A percentile compares a stretch with the other conserved stretches of the same genome.
These are phyloP conservation scores for Knoxia roxburghii DNA, from an alignment of 257 asterid species.

Conservation along the genomic window DNA sequence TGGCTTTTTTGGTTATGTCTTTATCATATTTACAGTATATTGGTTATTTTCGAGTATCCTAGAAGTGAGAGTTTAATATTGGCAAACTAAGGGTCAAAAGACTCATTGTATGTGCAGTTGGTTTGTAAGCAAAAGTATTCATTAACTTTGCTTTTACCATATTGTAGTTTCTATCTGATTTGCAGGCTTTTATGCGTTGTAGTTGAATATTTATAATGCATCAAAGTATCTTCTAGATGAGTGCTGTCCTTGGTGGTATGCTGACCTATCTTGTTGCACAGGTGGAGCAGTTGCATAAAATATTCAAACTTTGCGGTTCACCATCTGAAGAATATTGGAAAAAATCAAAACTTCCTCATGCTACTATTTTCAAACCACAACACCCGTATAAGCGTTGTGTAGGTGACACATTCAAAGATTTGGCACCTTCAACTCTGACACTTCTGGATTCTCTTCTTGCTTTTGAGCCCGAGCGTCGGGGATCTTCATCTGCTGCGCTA, in stretches of 20 bases:
- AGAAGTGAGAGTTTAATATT: background rate
- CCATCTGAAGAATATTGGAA: conserved; percentile 84
- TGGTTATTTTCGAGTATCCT: background rate
- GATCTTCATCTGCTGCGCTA: conserved; percentile 63
- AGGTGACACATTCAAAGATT: conserved; percentile 65
- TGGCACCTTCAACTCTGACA: conserved; percentile 54
- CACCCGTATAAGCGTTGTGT: conserved; percentile 62
- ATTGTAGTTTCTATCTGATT: background rate
- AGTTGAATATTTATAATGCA: background rate
- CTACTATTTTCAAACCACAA: conserved; percentile 79
- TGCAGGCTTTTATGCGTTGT: background rate
- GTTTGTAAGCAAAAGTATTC: background rate
- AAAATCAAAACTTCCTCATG: conserved; percentile 66
- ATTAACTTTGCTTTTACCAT: background rate
- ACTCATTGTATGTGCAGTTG: background rate
- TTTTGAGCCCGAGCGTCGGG: conserved; percentile 72
- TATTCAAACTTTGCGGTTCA: conserved; percentile 80
- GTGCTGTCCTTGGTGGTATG: conserved; percentile 1
- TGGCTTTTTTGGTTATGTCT: background rate
- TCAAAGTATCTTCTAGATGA: background rate
- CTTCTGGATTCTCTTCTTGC: conserved; percentile 77
- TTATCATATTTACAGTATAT: background rate
- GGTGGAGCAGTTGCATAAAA: conserved; percentile 87
- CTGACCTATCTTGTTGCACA: conserved; percentile 23
- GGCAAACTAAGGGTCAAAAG: background rate